phyloP scores from a whole-genome alignment of 2,329 filamentous ascomycete species.

The Talaromyces albobiverticillius region DNA sequence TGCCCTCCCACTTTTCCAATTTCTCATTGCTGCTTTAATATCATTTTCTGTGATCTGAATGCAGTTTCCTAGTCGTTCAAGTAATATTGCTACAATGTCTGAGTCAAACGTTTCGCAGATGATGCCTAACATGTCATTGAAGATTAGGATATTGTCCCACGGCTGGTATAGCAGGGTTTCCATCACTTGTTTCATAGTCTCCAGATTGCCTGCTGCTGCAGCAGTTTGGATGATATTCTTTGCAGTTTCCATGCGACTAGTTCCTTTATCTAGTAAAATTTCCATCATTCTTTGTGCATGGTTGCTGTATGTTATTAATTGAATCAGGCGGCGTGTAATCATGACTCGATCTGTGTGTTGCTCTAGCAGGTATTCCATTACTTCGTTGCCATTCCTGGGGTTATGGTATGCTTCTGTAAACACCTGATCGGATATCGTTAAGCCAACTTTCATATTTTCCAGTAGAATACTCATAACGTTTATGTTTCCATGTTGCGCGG shows the following conservation, averaged over 20 bases:
- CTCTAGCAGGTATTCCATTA: constrained; percentile 10
- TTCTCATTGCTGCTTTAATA: constrained; percentile 1
- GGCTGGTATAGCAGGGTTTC: too few relatives aligned
- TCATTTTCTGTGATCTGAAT: constrained; percentile 4
- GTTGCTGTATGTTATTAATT: neutral
- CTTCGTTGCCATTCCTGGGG: neutral
- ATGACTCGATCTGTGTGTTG: neutral
- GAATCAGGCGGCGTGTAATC: neutral
- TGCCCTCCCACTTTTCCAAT: constrained; percentile 1
- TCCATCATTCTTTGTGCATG: neutral
- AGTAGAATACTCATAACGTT: neutral
- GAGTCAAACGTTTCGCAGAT: neutral
- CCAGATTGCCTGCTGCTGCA: neutral
- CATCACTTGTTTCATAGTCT: neutral
- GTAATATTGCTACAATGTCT: neutral
- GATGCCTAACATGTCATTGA: neutral
- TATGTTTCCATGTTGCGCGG: neutral
- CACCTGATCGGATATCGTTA: neutral
- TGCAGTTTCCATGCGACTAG: neutral
- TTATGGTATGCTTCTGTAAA: neutral
- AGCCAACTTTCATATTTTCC: neutral
- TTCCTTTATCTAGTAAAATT: neutral
- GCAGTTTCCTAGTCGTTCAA: neutral
- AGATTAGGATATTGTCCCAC: neutral
- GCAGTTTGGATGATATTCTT: neutral